phyloP scores from a whole-genome alignment of 768 basidiomycete species.

The Piloderma croceum region DNA sequence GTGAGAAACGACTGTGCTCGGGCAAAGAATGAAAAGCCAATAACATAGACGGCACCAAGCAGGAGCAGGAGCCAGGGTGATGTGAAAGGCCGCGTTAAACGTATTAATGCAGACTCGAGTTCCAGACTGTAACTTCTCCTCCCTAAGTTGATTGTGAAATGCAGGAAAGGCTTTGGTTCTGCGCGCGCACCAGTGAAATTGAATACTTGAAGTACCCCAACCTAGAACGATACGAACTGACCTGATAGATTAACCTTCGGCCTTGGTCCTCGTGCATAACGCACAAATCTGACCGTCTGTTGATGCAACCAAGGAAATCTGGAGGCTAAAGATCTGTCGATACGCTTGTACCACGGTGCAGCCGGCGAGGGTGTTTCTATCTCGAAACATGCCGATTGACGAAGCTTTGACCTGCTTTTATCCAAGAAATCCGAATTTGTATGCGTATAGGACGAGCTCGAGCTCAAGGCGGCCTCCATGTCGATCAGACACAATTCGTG shows the following conservation, averaged over 20 bases:
- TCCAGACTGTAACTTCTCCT: constrained; percentile 34
- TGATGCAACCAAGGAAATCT: constrained; percentile 16
- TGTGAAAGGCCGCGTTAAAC: constrained; percentile 47
- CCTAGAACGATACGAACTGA: constrained; percentile 1
- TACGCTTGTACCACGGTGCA: not conserved
- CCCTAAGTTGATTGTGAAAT: constrained; percentile 39
- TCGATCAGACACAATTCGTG: too few species aligned
- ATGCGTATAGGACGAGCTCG: not conserved
- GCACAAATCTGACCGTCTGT: constrained; percentile 4
- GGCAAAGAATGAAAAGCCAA: constrained; percentile 66
- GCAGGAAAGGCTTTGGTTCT: constrained; percentile 54
- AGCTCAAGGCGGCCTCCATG: constrained; percentile 2
- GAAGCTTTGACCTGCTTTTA: not conserved
- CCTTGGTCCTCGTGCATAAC: constrained; percentile 54
- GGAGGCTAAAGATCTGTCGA: not conserved
- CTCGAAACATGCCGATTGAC: too few species aligned
- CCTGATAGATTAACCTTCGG: constrained; percentile 48
- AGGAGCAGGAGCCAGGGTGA: constrained; percentile 49
- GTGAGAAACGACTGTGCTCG: constrained; percentile 70
- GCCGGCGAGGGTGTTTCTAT: too few species aligned
- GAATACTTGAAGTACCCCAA: not conserved
- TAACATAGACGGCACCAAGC: constrained; percentile 57
- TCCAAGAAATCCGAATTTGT: not conserved
- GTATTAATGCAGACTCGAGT: constrained; percentile 52
- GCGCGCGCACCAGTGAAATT: too few species aligned